Conservation (phyloP, 1,284 basidiomycete genomes). For the Hypsizygus ulmarius region DNA sequence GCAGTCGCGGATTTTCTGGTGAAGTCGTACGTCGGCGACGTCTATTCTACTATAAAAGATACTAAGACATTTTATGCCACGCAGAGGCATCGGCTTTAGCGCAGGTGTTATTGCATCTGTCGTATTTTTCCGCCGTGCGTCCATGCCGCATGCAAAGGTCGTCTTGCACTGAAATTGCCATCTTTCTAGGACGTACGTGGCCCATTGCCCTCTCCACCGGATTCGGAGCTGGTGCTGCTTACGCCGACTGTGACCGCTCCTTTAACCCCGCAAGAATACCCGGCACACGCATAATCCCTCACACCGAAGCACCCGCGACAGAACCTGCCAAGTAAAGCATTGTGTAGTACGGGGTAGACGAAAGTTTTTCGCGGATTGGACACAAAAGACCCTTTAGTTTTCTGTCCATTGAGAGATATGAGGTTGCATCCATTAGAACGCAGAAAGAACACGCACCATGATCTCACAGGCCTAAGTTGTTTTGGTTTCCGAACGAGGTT, state of each 20-base stretch:
- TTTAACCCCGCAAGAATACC: constrained; percentile 94
- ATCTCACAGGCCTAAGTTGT: constrained; percentile 1
- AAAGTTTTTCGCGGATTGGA: neutral
- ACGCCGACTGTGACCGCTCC: constrained; percentile 94
- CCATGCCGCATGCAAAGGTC: constrained; percentile 2
- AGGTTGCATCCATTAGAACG: neutral
- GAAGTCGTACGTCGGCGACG: constrained; percentile 58
- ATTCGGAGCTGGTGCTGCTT: constrained; percentile 85
- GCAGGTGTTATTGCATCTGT: constrained; percentile 94
- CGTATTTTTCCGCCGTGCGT: constrained; percentile 92
- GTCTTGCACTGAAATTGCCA: constrained; percentile 11
- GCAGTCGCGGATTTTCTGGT: constrained; percentile 77
- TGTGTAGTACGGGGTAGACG: neutral
- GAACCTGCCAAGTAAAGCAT: constrained; percentile 10
- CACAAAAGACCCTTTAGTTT: too few relatives aligned
- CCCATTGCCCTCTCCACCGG: constrained; percentile 93
- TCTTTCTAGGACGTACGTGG: constrained; percentile 85
- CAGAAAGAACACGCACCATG: neutral
- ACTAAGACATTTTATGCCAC: neutral
- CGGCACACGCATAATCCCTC: constrained; percentile 76
- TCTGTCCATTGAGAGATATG: neutral
- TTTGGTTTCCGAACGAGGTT: constrained; percentile 9
- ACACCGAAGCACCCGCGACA: constrained; percentile 23
- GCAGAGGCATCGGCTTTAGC: constrained; percentile 91
- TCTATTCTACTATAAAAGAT: neutral